A percentile compares a stretch with the other conserved stretches of the same genome.
These are phyloP conservation scores for Vitis hybrid DNA, from an alignment of 177 flowering plant genomes.

Conservation along the genomic window DNA sequence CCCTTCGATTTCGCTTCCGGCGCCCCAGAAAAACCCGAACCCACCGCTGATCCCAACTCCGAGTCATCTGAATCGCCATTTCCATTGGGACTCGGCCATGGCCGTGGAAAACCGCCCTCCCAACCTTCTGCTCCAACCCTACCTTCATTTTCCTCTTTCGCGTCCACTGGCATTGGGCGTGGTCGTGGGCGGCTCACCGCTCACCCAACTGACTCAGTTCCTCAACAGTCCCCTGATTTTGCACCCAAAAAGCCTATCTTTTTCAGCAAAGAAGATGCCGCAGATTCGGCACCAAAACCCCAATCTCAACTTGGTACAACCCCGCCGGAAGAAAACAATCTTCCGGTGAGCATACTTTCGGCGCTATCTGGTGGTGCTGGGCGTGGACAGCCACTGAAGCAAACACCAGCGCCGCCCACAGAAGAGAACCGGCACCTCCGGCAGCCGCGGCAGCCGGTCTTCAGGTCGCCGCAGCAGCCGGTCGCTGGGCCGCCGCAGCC, in stretches of 20 bases:
- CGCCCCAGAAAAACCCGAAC: slow-evolving; percentile 21
- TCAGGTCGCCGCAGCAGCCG: slow-evolving; percentile 2
- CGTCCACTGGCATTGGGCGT: slow-evolving; percentile 27
- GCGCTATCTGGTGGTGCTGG: slow-evolving; percentile 39
- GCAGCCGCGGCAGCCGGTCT: not conserved
- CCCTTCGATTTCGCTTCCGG: slow-evolving; percentile 4
- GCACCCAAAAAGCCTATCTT: slow-evolving; percentile 41
- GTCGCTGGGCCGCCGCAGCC: slow-evolving; percentile 13
- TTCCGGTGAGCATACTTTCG: slow-evolving; percentile 21
- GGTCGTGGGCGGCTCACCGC: slow-evolving; percentile 19
- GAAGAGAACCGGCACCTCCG: slow-evolving; percentile 52
- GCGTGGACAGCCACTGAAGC: slow-evolving; percentile 40
- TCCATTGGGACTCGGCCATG: slow-evolving; percentile 43
- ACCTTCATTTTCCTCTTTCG: slow-evolving; percentile 42
- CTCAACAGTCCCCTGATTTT: slow-evolving; percentile 3
- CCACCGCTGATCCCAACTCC: slow-evolving; percentile 10
- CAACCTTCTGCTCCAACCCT: slow-evolving; percentile 24
- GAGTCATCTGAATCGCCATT: slow-evolving; percentile 14
- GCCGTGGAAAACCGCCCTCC: slow-evolving; percentile 49
- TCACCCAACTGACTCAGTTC: slow-evolving; percentile 4
- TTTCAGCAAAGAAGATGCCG: slow-evolving; percentile 25
- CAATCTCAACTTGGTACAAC: slow-evolving; percentile 2
- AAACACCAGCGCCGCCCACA: slow-evolving; percentile 4
- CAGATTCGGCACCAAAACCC: slow-evolving; percentile 10
- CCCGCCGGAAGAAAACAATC: not conserved